Evolutionary conservation across 768 basidiomycete species (phyloP), one percentile per base, ranked within the genome.

Genomic region (Mrakia blollopis): DNA sequence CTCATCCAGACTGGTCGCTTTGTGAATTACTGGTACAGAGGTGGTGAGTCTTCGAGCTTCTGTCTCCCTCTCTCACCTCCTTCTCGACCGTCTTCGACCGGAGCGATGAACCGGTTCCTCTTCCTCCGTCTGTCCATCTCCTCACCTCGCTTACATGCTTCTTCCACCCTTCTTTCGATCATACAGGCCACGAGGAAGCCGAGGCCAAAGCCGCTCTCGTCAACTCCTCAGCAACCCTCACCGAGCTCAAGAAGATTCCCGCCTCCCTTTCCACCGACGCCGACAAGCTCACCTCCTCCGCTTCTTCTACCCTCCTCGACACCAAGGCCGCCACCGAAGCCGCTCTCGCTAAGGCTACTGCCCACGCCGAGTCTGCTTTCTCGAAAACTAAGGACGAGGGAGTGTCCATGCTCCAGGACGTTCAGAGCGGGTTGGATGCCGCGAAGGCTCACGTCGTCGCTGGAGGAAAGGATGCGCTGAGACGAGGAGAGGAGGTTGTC

Each of bases 1-100:
- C 83, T 88, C 9, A 81, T 93, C 41, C 94, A 99, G 83, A 92
- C 91, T 25, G 86, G 85, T 18, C 90, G 96, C 41, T 99, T 95
- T 83, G 83, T 91, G 76, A 77, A 77, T 72, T 77, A 77, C 50
- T 77, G 76, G 76, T 73, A 77, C 72, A 57, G 72, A 62, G 76
- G 76, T 11, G 76, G 76, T 77, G 2, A 62, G 76, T 72, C 18
- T n/a, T 67, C 10, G 41, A 13, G 23, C 47, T 32, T 16, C 14
- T 52, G 18, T 32, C 30, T 71, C 25, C 47, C 39, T 52, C 39
- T 47, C 18, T n/a, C n/a, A n/a, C 57, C 57, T 25, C 23, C 3
- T n/a, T 57, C 25, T n/a, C n/a, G n/a, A n/a, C n/a, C n/a, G n/a
- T n/a, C n/a, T n/a, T n/a, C n/a, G 57, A 57, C 11, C 57, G 57